Base-by-base conservation (phyloP, 768 basidiomycete species). In the Boletus sp. region DNA sequence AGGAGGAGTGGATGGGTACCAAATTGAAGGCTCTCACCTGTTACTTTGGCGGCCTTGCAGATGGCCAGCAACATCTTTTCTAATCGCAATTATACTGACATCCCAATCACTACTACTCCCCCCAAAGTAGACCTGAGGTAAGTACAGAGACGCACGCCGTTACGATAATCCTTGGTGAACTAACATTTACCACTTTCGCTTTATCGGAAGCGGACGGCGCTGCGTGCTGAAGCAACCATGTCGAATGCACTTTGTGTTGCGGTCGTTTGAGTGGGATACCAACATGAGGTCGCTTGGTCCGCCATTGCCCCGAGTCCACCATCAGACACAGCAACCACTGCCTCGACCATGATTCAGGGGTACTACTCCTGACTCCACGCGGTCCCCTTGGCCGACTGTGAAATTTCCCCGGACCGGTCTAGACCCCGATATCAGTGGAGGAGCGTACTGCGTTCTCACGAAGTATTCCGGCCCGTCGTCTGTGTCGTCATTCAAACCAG, bases 1-100 rank as follows among this genome's bases (percentile, higher is more conserved):
- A 98, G 67, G 96, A 98, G 71, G 92, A 92, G 68, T 98, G 93
- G 94, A 96, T 92, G 87, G 88, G 93, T 3, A 77, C 77, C 10
- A 96, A 96, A 75, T 72, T 98, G 41, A 98, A 98, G 66, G 96
- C 95, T 0, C 72, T 98, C 49, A 97, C 93, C 1, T 94, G 91
- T 68, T 96, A 97, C 69, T 97, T 87, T 71, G 96, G 96, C 7
- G 92, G 92, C 13, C 73, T 98, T 40, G 88, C 73, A 9, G 68
- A 70, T 23, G 88, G 86, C 3, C 89, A 92, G 63, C 84, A 83
- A 50, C 67, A 80, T 38, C 61, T 85, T 56, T 91, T 84, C 58
- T 80, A 58, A 47, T 34, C 21, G 25, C 25, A n/a, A 14, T 27
- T 27, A 2, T 27, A 27, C 23, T 23, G 17, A 37, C 17, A 5